Evolutionary conservation across 768 basidiomycete species (phyloP).

Genomic region (Tubosaeta brunneosetosa): DNA sequence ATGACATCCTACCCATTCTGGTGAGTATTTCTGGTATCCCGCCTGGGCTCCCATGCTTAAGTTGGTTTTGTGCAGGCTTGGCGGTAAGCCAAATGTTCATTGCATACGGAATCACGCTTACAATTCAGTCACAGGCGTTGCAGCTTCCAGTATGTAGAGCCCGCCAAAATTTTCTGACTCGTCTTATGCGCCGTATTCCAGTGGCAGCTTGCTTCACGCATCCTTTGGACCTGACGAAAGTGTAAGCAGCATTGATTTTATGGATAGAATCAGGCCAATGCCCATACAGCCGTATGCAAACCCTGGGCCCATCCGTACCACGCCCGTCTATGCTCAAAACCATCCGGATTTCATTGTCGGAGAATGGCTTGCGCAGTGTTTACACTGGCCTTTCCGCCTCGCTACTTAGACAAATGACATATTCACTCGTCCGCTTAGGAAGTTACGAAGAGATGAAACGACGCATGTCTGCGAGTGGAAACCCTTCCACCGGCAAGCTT

Average conservation of each 20-base stretch:
- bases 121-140: conserved; percentile 42
- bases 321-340: conserved; percentile 64
- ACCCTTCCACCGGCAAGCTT: conserved; percentile 50
- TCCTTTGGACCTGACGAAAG: conserved; percentile 83
- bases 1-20: conserved; percentile 32
- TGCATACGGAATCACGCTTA: not conserved
- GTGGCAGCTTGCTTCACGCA: conserved; percentile 82
- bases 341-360: conserved; percentile 57
- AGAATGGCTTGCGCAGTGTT: conserved; percentile 67
- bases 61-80: conserved; percentile 43
- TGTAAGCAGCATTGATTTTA: conserved; percentile 40
- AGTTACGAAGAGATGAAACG: conserved; percentile 75
- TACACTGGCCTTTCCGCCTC: conserved; percentile 83
- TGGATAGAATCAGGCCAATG: not conserved
- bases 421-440: conserved; percentile 81
- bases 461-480: conserved; percentile 45
- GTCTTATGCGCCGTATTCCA: conserved; percentile 25
- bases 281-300: conserved; percentile 72
- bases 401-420: conserved; percentile 85
- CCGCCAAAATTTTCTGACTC: not conserved
- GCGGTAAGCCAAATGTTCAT: conserved; percentile 40
- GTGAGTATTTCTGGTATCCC: conserved; percentile 14
- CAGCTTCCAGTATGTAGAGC: conserved; percentile 53
- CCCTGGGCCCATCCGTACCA: conserved; percentile 45
- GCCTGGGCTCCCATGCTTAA: not conserved